phyloP scores from a whole-genome alignment of 1,139 yeast genomes.

The Pichia sp. region DNA sequence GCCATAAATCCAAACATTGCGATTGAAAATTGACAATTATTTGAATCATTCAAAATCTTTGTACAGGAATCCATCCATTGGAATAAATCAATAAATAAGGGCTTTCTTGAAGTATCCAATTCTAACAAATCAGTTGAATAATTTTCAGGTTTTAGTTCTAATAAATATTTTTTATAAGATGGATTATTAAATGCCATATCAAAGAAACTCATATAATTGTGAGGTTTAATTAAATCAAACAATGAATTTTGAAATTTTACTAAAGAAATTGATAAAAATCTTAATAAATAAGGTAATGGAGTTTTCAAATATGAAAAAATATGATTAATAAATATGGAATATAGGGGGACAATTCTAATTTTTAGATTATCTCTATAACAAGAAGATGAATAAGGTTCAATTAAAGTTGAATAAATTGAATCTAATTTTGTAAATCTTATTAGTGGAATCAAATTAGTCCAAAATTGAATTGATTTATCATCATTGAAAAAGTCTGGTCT shows the following conservation, averaged over 20 bases:
- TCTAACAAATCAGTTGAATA: constrained; percentile 2
- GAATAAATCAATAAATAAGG: constrained; percentile 31
- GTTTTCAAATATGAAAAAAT: constrained; percentile 43
- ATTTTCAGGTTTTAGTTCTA: constrained; percentile 11
- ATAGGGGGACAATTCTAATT: constrained; percentile 39
- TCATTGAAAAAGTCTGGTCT: constrained; percentile 42
- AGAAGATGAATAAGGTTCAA: constrained; percentile 17
- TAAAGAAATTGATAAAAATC: constrained; percentile 41
- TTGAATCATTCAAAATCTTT: constrained; percentile 35
- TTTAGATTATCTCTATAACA: constrained; percentile 15
- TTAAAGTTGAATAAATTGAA: constrained; percentile 35
- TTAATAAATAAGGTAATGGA: constrained; percentile 51
- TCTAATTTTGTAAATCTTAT: constrained; percentile 36
- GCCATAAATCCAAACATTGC: constrained; percentile 36
- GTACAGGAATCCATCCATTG: constrained; percentile 39
- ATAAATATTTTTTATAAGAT: constrained; percentile 28
- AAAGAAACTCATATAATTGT: constrained; percentile 44
- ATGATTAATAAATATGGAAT: constrained; percentile 43
- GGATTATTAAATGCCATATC: constrained; percentile 48
- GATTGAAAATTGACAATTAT: constrained; percentile 37
- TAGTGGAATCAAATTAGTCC: constrained; percentile 43
- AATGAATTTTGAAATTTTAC: constrained; percentile 35
- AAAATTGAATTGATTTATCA: constrained; percentile 41
- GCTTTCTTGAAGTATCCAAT: constrained; percentile 13
- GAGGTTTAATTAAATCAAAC: constrained; percentile 50